These are phyloP conservation scores for Nitzschia inconspicua DNA, from an alignment of 108 stramenopile species.

Conservation along the genomic window DNA sequence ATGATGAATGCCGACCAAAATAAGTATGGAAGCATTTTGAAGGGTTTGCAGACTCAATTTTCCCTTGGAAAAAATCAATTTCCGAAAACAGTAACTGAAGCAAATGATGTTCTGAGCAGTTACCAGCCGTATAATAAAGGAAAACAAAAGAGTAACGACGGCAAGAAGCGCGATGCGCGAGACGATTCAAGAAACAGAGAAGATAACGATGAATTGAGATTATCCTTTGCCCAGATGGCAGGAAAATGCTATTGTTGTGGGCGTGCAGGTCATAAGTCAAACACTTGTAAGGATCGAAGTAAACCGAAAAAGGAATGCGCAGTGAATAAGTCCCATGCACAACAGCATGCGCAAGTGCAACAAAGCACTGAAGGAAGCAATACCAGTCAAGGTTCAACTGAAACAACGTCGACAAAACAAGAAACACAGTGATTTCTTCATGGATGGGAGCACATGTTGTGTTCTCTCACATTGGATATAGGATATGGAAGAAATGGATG, in stretches of 20 bases:
- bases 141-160: not conserved
- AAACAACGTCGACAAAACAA: too few species aligned
- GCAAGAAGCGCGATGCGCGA: not conserved
- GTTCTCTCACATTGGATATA: too few species aligned
- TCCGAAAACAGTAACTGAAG: constrained; percentile 8
- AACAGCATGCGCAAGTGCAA: too few species aligned
- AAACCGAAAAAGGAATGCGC: constrained; percentile 14
- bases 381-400: too few species aligned
- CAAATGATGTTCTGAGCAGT: constrained; percentile 11
- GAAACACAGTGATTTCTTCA: too few species aligned
- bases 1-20: constrained; percentile 1
- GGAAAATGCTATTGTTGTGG: too few species aligned
- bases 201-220: not conserved
- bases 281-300: not conserved
- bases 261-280: constrained; percentile 7
- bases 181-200: not conserved
- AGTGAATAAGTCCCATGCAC: too few species aligned
- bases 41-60: constrained; percentile 10
- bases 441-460: too few species aligned
- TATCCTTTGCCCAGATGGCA: constrained; percentile 4
- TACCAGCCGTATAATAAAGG: not conserved
- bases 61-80: too few species aligned
- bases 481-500: too few species aligned
- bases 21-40: constrained; percentile 16
- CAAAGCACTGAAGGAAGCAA: too few species aligned